Percentiles rank a stretch among this genome's conserved stretches.
These are phyloP conservation scores for Boletus reticuloceps DNA, from an alignment of 768 basidiomycete genomes.

Conservation along the genomic window DNA sequence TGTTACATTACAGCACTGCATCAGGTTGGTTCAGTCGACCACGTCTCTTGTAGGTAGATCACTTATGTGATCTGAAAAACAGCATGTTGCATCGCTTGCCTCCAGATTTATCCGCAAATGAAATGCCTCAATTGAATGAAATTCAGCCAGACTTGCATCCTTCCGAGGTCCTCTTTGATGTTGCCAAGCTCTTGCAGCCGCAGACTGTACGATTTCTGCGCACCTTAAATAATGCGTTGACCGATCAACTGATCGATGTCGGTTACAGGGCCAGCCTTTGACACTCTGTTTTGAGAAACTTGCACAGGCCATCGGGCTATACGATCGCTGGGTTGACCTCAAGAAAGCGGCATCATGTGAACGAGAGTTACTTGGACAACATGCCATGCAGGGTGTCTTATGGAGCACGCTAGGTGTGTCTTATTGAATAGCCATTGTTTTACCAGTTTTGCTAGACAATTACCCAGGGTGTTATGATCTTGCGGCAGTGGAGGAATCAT, in stretches of 20 bases:
- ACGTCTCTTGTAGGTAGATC: conserved; percentile 10
- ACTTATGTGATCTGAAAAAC: conserved; percentile 3
- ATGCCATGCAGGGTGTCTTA: conserved; percentile 69
- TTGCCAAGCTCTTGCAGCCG: conserved; percentile 70
- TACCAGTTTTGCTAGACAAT: conserved; percentile 8
- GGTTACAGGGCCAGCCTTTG: conserved; percentile 63
- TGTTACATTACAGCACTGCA: conserved; percentile 73
- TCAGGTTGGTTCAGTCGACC: conserved; percentile 47
- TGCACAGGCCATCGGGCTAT: conserved; percentile 61
- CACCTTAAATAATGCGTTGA: neutral
- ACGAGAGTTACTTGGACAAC: conserved; percentile 66
- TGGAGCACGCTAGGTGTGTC: conserved; percentile 67
- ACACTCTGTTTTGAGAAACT: conserved; percentile 67
- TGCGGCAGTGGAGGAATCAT: conserved; percentile 62
- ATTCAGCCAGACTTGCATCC: conserved; percentile 76
- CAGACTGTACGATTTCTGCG: conserved; percentile 45
- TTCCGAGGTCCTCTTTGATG: conserved; percentile 72
- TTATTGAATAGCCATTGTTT: neutral
- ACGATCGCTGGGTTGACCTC: conserved; percentile 68
- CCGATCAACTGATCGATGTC: conserved; percentile 10
- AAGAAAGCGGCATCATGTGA: conserved; percentile 49
- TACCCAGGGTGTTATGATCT: conserved; percentile 62
- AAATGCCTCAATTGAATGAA: conserved; percentile 60
- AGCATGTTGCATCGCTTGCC: conserved; percentile 76
- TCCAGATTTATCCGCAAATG: conserved; percentile 32